Percentiles rank a stretch among this genome's conserved stretches.
These are phyloP conservation scores for Nigrospora sphaerica DNA, from an alignment of 2,329 filamentous ascomycete genomes.

Conservation along the genomic window DNA sequence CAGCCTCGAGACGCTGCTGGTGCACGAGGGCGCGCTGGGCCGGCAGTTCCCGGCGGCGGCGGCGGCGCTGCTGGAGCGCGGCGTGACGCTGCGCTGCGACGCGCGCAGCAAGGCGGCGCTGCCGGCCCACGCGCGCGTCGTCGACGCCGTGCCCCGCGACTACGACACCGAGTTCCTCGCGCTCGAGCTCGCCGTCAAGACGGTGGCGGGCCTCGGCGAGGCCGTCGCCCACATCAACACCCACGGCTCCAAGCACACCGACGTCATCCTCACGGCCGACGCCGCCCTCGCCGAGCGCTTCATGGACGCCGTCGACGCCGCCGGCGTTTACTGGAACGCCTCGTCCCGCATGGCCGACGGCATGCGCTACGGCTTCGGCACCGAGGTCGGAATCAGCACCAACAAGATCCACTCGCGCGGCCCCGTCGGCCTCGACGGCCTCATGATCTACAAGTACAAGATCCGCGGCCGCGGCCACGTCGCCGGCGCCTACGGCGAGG, in stretches of 20 bases:
- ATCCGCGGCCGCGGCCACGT: slow-evolving; percentile 76
- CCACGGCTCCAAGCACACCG: slow-evolving; percentile 91
- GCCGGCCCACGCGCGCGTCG: slow-evolving; percentile 29
- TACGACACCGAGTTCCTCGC: slow-evolving; percentile 87
- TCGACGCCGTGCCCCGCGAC: slow-evolving; percentile 62
- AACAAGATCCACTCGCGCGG: slow-evolving; percentile 97
- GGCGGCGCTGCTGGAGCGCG: slow-evolving; percentile 64
- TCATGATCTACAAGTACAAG: slow-evolving; percentile 98
- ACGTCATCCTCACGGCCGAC: slow-evolving; percentile 74
- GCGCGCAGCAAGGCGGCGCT: slow-evolving; percentile 58
- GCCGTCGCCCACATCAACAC: slow-evolving; percentile 86
- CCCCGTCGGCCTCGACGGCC: slow-evolving; percentile 85
- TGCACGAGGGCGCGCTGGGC: slow-evolving; percentile 63
- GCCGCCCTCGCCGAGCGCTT: slow-evolving; percentile 67
- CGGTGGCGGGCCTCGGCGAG: slow-evolving; percentile 58
- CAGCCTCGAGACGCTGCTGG: slow-evolving; percentile 82
- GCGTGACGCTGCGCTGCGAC: slow-evolving; percentile 81
- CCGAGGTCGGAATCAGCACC: slow-evolving; percentile 95
- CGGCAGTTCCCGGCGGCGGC: slow-evolving; percentile 66
- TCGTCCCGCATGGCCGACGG: slow-evolving; percentile 92
- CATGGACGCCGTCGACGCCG: slow-evolving; percentile 78
- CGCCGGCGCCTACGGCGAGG: slow-evolving; percentile 67
- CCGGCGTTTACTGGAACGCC: slow-evolving; percentile 95
- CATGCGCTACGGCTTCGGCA: slow-evolving; percentile 95
- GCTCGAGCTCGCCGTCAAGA: slow-evolving; percentile 76